Evolutionary conservation across 75 land plant genomes (phyloP).

Genomic region (Cupressus sempervirens): DNA sequence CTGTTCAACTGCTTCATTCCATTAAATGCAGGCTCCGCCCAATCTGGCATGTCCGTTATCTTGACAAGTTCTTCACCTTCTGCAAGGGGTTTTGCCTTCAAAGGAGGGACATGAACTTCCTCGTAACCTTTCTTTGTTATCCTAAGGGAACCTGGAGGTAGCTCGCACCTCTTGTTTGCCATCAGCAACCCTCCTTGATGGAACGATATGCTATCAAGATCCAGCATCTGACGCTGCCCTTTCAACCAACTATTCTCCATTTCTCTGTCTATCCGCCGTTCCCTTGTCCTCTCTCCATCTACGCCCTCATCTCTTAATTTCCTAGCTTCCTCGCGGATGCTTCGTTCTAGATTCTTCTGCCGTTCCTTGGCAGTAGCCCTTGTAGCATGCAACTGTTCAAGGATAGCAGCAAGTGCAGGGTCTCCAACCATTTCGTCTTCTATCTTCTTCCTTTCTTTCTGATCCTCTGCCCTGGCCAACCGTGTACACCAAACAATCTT

Average conservation of each 20-base stretch:
- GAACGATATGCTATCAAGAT: slow-evolving; percentile 72
- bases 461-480: slow-evolving; percentile 85
- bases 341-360: slow-evolving; percentile 84
- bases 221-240: slow-evolving; percentile 79
- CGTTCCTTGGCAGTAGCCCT: slow-evolving; percentile 94
- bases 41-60: slow-evolving; percentile 77
- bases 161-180: slow-evolving; percentile 83
- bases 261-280: slow-evolving; percentile 55
- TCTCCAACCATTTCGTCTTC: slow-evolving; percentile 78
- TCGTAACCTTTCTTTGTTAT: slow-evolving; percentile 74
- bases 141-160: slow-evolving; percentile 69
- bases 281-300: slow-evolving; percentile 34
- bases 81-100: slow-evolving; percentile 65
- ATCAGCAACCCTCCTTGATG: slow-evolving; percentile 77
- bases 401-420: slow-evolving; percentile 54
- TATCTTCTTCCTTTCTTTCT: slow-evolving; percentile 76
- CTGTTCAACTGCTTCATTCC: slow-evolving; percentile 89
- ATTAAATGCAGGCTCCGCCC: slow-evolving; percentile 87
- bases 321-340: slow-evolving; percentile 93
- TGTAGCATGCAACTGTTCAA: slow-evolving; percentile 97
- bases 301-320: slow-evolving; percentile 77
- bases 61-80: slow-evolving; percentile 76
- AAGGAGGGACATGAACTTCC: slow-evolving; percentile 84
- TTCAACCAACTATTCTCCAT: slow-evolving; percentile 66
- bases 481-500: slow-evolving; percentile 93